Evolutionary conservation across 805 yeast genomes (phyloP).

Genomic region (Suhomyces pyralidae): DNA sequence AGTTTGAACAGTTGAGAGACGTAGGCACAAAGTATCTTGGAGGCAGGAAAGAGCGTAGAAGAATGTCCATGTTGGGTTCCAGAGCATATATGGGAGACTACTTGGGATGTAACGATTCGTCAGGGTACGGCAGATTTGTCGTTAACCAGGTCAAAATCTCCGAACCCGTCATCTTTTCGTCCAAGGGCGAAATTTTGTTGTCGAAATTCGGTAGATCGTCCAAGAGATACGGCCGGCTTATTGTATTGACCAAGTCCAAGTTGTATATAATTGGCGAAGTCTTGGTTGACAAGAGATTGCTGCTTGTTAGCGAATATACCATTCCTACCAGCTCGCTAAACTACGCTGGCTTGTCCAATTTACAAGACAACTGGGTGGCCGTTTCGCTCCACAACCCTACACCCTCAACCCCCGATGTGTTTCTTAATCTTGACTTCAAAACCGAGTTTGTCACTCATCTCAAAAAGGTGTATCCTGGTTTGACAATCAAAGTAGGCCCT

Average conservation of each 20-base stretch:
- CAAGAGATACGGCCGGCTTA: conserved; percentile 66
- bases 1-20: conserved; percentile 81
- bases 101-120: conserved; percentile 70
- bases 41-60: conserved; percentile 82
- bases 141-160: conserved; percentile 64
- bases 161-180: conserved; percentile 73
- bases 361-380: conserved; percentile 94
- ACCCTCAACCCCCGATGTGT: conserved; percentile 65
- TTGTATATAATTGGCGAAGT: conserved; percentile 74
- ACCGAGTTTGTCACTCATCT: conserved; percentile 82
- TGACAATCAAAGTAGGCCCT: conserved; percentile 65
- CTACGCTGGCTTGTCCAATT: conserved; percentile 63
- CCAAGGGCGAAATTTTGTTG: conserved; percentile 74
- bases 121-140: conserved; percentile 72
- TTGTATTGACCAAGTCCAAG: conserved; percentile 60
- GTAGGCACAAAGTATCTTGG: conserved; percentile 69
- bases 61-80: conserved; percentile 81
- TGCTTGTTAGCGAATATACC: conserved; percentile 59
- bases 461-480: conserved; percentile 54
- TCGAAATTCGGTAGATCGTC: conserved; percentile 94
- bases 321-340: conserved; percentile 59
- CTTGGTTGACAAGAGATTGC: conserved; percentile 55
- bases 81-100: conserved; percentile 95
- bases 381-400: conserved; percentile 49
- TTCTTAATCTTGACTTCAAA: conserved; percentile 78